Percentiles rank a stretch among this genome's conserved stretches.
These are phyloP conservation scores for Puya raimondii DNA, from an alignment of 176 grass and related monocot genomes.

Conservation along the genomic window DNA sequence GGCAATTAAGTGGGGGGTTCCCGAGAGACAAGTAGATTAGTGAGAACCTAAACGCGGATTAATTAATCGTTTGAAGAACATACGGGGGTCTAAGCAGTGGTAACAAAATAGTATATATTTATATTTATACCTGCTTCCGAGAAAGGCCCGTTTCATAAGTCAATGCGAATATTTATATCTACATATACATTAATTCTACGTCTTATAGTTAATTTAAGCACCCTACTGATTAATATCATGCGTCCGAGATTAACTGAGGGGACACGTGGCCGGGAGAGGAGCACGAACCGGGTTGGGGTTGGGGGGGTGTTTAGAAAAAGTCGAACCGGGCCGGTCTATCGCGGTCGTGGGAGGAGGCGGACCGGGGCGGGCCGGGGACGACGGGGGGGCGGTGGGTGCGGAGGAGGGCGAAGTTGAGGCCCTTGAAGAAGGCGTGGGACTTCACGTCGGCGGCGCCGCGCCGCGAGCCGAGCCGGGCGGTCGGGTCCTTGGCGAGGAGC, in stretches of 20 bases:
- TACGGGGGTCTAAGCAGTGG: too few species aligned
- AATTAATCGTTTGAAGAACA: too few species aligned
- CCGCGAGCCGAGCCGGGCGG: slow-evolving; percentile 37
- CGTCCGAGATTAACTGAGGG: neutral
- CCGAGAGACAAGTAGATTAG: too few species aligned
- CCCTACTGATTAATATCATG: neutral
- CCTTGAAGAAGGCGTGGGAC: slow-evolving; percentile 76
- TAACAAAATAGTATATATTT: too few species aligned
- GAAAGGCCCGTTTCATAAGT: too few species aligned
- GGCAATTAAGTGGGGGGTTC: too few species aligned
- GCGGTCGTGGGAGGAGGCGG: neutral
- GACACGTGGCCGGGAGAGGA: neutral
- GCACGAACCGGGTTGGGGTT: too few species aligned
- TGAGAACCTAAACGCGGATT: too few species aligned
- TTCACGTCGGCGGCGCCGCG: slow-evolving; percentile 76
- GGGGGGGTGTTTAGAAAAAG: neutral
- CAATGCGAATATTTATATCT: too few species aligned
- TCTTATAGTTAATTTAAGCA: too few species aligned
- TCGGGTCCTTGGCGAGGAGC: slow-evolving; percentile 69
- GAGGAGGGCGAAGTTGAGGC: slow-evolving; percentile 71
- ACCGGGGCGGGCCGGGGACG: slow-evolving; percentile 28
- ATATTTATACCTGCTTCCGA: too few species aligned
- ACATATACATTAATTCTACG: too few species aligned
- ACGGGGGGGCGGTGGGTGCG: slow-evolving; percentile 57
- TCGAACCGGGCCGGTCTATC: slow-evolving; percentile 25